A percentile compares a stretch with the other conserved stretches of the same genome.
These are phyloP conservation scores for Noccaea bulbosa DNA, from an alignment of 345 rosid genomes.

Conservation along the genomic window DNA sequence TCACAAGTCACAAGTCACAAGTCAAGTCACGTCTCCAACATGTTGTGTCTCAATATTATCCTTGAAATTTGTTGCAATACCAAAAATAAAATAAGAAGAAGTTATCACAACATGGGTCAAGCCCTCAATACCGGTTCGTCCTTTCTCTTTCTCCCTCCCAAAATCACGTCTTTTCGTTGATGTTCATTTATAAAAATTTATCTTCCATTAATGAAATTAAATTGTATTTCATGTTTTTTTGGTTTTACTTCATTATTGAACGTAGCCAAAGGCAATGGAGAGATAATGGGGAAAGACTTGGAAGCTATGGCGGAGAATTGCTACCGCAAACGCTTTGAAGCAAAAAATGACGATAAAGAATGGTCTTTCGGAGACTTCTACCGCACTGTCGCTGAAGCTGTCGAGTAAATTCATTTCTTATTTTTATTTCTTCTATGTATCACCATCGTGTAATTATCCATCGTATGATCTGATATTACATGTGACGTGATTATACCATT, in stretches of 20 bases:
- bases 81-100: not conserved
- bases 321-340: conserved; percentile 48
- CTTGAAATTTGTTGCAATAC: conserved; percentile 14
- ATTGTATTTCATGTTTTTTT: not conserved
- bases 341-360: conserved; percentile 4
- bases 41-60: conserved; percentile 23
- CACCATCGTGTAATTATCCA: not conserved
- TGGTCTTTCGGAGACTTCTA: conserved; percentile 50
- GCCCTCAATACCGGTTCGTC: conserved; percentile 41
- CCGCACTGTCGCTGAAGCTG: conserved; percentile 54
- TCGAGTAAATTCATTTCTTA: conserved; percentile 51
- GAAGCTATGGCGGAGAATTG: conserved; percentile 44
- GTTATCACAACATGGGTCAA: conserved; percentile 41
- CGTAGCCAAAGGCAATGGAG: conserved; percentile 50
- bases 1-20: conserved; percentile 25
- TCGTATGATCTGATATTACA: not conserved
- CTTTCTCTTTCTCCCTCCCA: conserved; percentile 16
- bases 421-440: not conserved
- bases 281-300: conserved; percentile 51
- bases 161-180: not conserved
- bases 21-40: conserved; percentile 19
- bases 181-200: not conserved
- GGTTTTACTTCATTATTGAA: conserved; percentile 11
- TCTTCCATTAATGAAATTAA: not conserved
- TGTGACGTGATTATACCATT: not conserved